Percentiles rank a stretch among this genome's conserved stretches.
Evolutionary conservation across 2,329 filamentous ascomycete species (phyloP).

Genomic region (Cytospora chrysosperma): DNA sequence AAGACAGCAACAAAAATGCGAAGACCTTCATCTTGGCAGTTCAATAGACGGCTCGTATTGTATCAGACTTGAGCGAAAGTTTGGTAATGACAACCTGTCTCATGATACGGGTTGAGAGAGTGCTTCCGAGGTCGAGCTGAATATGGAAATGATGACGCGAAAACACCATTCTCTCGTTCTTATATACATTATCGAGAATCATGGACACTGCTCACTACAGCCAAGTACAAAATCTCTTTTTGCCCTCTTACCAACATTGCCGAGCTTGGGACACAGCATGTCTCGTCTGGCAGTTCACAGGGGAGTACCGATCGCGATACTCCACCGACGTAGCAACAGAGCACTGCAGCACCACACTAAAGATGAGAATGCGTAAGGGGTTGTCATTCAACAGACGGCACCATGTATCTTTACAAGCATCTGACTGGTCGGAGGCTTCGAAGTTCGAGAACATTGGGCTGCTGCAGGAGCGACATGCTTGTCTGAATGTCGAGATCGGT

Average conservation of each 20-base stretch:
- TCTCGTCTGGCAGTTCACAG: background rate
- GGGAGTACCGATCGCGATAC: background rate
- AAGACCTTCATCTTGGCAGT: background rate
- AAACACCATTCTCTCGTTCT: background rate
- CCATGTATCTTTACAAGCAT: background rate
- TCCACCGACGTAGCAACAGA: background rate
- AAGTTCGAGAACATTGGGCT: background rate
- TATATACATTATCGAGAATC: background rate
- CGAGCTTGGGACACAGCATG: background rate
- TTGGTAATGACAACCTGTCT: background rate
- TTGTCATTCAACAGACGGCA: background rate
- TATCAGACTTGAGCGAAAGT: background rate
- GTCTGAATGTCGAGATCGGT: too few species aligned
- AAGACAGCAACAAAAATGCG: background rate
- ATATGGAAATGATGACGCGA: background rate
- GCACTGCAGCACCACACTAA: background rate
- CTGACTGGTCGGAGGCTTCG: background rate
- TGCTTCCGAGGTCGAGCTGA: background rate
- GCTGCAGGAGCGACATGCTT: background rate
- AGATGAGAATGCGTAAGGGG: too few species aligned
- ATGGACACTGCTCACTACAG: background rate
- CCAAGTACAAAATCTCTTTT: background rate
- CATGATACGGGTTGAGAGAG: background rate
- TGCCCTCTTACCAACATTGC: background rate
- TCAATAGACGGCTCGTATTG: background rate